Percentiles rank a stretch among this genome's conserved stretches.
These are phyloP conservation scores for Lactarius quietus DNA, from an alignment of 768 basidiomycete species.

Conservation along the genomic window DNA sequence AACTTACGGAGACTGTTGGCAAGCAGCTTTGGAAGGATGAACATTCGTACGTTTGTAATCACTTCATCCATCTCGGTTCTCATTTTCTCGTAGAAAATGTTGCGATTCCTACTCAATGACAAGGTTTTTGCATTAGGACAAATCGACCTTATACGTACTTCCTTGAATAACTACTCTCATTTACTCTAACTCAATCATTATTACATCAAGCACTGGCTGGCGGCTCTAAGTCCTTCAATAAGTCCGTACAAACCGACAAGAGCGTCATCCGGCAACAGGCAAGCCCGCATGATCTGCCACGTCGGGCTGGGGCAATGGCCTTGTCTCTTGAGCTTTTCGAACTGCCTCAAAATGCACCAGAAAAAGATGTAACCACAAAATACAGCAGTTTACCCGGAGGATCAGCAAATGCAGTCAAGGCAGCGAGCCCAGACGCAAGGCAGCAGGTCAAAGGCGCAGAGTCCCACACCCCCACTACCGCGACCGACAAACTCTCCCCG, in stretches of 20 bases:
- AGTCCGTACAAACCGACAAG: neutral
- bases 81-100: conserved; percentile 17
- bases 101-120: neutral
- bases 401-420: neutral
- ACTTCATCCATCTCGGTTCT: neutral
- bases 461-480: neutral
- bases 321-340: conserved; percentile 14
- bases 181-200: neutral
- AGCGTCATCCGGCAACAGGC: neutral
- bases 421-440: conserved; percentile 1
- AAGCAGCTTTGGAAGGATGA: conserved; percentile 21
- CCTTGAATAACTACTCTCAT: neutral
- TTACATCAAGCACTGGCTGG: conserved; percentile 1
- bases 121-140: neutral
- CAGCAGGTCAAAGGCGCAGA: neutral
- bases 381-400: neutral
- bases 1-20: conserved; percentile 13
- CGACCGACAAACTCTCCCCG: neutral
- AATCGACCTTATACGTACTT: neutral
- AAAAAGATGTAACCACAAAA: neutral
- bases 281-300: neutral
- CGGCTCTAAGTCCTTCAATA: neutral
- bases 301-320: conserved; percentile 11
- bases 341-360: conserved; percentile 6
- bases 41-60: conserved; percentile 14